These are phyloP conservation scores for Ophiosphaerella herpotricha DNA, from an alignment of 2,329 filamentous ascomycete species.

Conservation along the genomic window DNA sequence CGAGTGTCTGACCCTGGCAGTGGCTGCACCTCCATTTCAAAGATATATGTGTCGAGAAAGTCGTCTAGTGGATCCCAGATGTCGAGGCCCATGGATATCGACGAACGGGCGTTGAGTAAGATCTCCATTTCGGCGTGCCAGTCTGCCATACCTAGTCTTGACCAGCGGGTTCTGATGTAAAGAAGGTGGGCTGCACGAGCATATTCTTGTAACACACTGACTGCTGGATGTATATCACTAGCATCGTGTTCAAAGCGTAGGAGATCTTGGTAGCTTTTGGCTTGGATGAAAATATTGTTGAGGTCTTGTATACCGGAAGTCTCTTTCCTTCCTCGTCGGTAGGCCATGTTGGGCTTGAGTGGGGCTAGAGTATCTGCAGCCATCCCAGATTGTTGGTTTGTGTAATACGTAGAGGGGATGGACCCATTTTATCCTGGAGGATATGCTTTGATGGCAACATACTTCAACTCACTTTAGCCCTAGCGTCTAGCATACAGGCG, in stretches of 20 bases:
- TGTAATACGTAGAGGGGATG: not conserved
- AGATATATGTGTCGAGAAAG: conserved; percentile 6
- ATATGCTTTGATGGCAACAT: not conserved
- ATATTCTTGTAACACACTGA: conserved; percentile 4
- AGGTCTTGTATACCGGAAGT: not conserved
- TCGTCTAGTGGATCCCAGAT: conserved; percentile 5
- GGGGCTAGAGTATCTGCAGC: not conserved
- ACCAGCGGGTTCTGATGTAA: conserved; percentile 4
- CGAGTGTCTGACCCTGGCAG: not conserved
- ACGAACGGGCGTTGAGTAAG: conserved; percentile 1
- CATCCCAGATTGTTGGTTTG: not conserved
- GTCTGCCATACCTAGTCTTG: conserved; percentile 2
- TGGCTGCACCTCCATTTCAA: conserved; percentile 6
- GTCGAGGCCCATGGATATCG: conserved; percentile 2
- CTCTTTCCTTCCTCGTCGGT: not conserved
- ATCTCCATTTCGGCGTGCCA: conserved; percentile 5
- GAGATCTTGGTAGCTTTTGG: conserved; percentile 1
- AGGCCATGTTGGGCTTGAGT: not conserved
- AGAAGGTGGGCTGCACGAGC: conserved; percentile 3
- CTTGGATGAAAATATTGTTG: conserved; percentile 2
- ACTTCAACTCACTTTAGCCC: not conserved
- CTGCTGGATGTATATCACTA: not conserved
- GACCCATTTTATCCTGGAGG: not conserved
- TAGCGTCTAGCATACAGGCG: not conserved
- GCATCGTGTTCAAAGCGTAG: conserved; percentile 3